Conservation (phyloP, 1,284 basidiomycete genomes). For the Peniophora sp. region DNA sequence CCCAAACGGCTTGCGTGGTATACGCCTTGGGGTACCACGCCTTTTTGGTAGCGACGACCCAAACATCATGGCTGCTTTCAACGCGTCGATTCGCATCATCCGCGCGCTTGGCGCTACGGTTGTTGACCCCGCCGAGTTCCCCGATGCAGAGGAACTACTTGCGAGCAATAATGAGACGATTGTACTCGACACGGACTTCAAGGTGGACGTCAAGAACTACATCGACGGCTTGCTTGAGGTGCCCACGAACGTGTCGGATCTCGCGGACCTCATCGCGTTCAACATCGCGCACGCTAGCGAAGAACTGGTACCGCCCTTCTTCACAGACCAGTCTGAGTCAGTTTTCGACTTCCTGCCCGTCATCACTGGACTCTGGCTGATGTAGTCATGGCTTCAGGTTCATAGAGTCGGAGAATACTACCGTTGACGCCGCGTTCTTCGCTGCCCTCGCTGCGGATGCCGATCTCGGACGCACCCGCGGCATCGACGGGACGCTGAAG, state of each 20-base stretch:
- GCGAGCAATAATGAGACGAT: slow-evolving; percentile 44
- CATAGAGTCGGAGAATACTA: slow-evolving; percentile 39
- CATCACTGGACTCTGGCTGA: neutral
- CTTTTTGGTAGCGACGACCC: slow-evolving; percentile 5
- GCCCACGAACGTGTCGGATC: slow-evolving; percentile 43
- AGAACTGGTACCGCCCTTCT: slow-evolving; percentile 40
- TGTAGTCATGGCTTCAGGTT: slow-evolving; percentile 23
- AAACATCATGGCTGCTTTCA: slow-evolving; percentile 16
- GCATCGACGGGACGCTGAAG: slow-evolving; percentile 51
- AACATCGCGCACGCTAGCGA: slow-evolving; percentile 38
- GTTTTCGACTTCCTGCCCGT: slow-evolving; percentile 7
- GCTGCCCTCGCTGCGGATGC: slow-evolving; percentile 39
- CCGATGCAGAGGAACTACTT: slow-evolving; percentile 44
- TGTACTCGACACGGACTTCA: slow-evolving; percentile 50
- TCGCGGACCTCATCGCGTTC: slow-evolving; percentile 51
- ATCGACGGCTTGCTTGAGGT: slow-evolving; percentile 34
- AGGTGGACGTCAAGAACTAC: slow-evolving; percentile 45
- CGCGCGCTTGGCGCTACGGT: slow-evolving; percentile 47
- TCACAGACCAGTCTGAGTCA: slow-evolving; percentile 37
- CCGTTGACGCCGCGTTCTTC: slow-evolving; percentile 38
- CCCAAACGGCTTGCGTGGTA: slow-evolving; percentile 40
- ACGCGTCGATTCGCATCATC: slow-evolving; percentile 25
- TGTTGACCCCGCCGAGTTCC: slow-evolving; percentile 56
- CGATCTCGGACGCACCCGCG: slow-evolving; percentile 43
- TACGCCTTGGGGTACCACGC: slow-evolving; percentile 52